A percentile compares a stretch with the other conserved stretches of the same genome.
Conservation (phyloP, 768 basidiomycete species). For the Tylopilus sp. region DNA sequence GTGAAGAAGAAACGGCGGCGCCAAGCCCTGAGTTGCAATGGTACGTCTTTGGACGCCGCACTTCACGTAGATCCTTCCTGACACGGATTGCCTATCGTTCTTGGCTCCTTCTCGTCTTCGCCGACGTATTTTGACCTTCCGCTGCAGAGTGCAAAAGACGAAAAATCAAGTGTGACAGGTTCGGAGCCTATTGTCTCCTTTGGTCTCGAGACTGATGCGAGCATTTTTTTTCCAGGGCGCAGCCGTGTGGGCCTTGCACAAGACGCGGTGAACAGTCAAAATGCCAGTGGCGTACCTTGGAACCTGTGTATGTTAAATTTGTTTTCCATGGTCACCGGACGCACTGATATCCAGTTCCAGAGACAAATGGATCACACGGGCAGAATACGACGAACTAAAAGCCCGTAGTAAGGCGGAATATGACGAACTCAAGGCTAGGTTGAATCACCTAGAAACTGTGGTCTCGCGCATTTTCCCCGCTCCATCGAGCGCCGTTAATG, state of each 20-base stretch:
- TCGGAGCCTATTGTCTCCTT: slow-evolving; percentile 21
- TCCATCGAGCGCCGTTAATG: slow-evolving; percentile 24
- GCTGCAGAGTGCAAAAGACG: slow-evolving; percentile 75
- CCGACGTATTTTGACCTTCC: slow-evolving; percentile 3
- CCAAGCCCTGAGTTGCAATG: slow-evolving; percentile 83
- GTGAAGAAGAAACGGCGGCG: slow-evolving; percentile 81
- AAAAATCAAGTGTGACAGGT: slow-evolving; percentile 89
- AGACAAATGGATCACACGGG: slow-evolving; percentile 77
- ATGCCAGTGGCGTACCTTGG: slow-evolving; percentile 81
- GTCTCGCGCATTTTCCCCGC: slow-evolving; percentile 41
- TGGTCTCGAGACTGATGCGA: slow-evolving; percentile 3
- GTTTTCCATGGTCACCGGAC: background rate
- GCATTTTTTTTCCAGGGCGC: slow-evolving; percentile 50
- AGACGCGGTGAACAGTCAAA: slow-evolving; percentile 76
- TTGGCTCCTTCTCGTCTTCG: slow-evolving; percentile 1
- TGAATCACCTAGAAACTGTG: slow-evolving; percentile 57
- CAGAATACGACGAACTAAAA: slow-evolving; percentile 76
- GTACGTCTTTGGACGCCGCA: slow-evolving; percentile 40
- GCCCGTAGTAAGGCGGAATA: slow-evolving; percentile 37
- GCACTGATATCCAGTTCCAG: slow-evolving; percentile 34
- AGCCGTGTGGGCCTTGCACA: slow-evolving; percentile 79
- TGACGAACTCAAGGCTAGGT: slow-evolving; percentile 61
- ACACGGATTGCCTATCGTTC: slow-evolving; percentile 7
- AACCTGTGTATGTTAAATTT: slow-evolving; percentile 61
- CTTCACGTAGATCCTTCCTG: slow-evolving; percentile 19